Evolutionary conservation across 2,329 filamentous ascomycete genomes (phyloP).

Genomic region (Verticillium dahliae): DNA sequence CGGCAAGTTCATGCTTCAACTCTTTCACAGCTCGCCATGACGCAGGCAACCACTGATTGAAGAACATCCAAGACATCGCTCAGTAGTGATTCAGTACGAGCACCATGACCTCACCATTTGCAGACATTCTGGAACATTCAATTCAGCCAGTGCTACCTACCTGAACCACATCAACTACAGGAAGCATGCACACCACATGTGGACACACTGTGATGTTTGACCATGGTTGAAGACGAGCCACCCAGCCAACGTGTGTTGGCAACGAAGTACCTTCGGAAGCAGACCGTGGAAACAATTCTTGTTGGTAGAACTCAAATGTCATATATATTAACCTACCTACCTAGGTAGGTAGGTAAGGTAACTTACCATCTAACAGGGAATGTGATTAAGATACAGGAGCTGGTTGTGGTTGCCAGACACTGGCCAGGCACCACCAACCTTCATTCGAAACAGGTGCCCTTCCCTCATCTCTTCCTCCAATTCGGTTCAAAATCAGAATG

Average conservation of each 20-base stretch:
- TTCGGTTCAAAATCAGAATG: conserved; percentile 74
- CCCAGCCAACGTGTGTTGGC: no score
- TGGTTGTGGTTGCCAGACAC: background rate
- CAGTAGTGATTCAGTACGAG: no score
- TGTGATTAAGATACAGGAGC: background rate
- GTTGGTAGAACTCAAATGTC: no score
- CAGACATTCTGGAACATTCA: no score
- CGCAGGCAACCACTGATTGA: background rate
- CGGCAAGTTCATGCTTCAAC: background rate
- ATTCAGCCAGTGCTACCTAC: no score
- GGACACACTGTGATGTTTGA: no score
- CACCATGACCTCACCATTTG: no score
- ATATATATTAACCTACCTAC: background rate
- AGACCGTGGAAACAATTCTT: no score
- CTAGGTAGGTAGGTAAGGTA: background rate
- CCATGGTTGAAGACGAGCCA: no score
- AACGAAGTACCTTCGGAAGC: no score
- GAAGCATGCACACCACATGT: no score
- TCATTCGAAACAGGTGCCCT: background rate
- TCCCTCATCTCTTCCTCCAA: conserved; percentile 7
- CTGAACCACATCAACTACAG: no score
- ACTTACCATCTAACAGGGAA: background rate
- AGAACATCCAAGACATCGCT: background rate
- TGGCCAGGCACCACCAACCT: background rate
- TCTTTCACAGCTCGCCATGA: background rate